These are phyloP conservation scores for Claviceps paspali DNA, from an alignment of 2,329 filamentous ascomycete species.

Conservation along the genomic window DNA sequence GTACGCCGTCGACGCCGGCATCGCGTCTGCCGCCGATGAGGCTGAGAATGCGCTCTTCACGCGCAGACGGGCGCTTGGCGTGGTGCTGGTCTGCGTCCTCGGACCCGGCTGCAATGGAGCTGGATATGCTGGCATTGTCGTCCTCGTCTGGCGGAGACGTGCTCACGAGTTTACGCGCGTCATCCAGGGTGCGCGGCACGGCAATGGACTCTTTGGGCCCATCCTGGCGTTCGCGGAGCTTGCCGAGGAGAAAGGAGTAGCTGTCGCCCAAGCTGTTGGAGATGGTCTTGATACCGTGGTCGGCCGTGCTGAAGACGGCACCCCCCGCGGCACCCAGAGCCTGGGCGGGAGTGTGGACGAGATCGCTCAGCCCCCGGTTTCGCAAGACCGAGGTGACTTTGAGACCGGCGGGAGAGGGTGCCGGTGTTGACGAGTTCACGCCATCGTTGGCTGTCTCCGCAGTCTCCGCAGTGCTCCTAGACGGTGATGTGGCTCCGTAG, in stretches of 20 bases:
- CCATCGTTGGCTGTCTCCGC: slow-evolving; percentile 18
- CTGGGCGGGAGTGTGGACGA: slow-evolving; percentile 72
- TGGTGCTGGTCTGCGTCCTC: slow-evolving; percentile 18
- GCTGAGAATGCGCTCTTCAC: slow-evolving; percentile 52
- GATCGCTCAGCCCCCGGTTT: slow-evolving; percentile 65
- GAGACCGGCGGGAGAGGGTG: slow-evolving; percentile 25
- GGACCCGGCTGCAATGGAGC: slow-evolving; percentile 28
- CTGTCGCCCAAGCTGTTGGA: slow-evolving; percentile 81
- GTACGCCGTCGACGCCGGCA: slow-evolving; percentile 58
- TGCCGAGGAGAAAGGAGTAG: slow-evolving; percentile 84
- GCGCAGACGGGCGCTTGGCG: slow-evolving; percentile 16
- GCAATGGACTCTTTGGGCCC: slow-evolving; percentile 30
- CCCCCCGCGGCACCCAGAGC: slow-evolving; percentile 73
- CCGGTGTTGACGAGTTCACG: slow-evolving; percentile 20
- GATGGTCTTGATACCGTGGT: slow-evolving; percentile 84
- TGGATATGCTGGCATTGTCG: slow-evolving; percentile 43
- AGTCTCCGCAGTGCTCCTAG: slow-evolving; percentile 17
- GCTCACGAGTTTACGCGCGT: slow-evolving; percentile 77
- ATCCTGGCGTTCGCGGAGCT: slow-evolving; percentile 57
- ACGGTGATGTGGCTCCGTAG: slow-evolving; percentile 27
- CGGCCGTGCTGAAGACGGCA: slow-evolving; percentile 72
- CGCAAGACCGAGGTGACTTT: slow-evolving; percentile 36
- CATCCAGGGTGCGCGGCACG: slow-evolving; percentile 80
- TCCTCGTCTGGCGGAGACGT: slow-evolving; percentile 51
- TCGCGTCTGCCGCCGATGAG: slow-evolving; percentile 64